Conservation (phyloP, 2,329 filamentous ascomycete genomes). For the Cryphonectria carpinicola region DNA sequence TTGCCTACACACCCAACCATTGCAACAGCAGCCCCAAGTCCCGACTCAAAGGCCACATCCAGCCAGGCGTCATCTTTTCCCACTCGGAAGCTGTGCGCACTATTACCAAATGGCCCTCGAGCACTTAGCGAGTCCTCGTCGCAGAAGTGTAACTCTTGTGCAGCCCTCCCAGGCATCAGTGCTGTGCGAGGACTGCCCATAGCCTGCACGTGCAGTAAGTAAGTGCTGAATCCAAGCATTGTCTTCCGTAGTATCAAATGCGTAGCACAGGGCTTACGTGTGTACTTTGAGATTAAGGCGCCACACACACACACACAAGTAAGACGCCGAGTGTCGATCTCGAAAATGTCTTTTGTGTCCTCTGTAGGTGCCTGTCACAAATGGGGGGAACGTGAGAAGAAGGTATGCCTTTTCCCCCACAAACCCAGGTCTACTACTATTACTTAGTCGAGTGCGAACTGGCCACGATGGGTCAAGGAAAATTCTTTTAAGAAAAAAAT, state of each 20-base stretch:
- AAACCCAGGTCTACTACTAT: neutral
- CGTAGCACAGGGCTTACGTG: constrained; percentile 12
- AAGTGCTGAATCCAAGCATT: no score
- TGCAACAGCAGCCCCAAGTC: neutral
- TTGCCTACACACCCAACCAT: neutral
- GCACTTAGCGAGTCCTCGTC: constrained; percentile 12
- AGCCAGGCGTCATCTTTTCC: neutral
- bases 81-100: neutral
- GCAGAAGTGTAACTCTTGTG: neutral
- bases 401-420: neutral
- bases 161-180: neutral
- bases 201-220: neutral
- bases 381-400: neutral
- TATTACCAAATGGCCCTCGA: neutral
- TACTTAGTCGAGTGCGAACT: neutral
- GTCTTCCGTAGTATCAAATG: neutral
- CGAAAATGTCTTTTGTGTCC: neutral
- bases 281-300: neutral
- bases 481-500: no score
- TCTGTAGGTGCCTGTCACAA: neutral
- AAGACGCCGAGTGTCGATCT: neutral
- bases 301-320: neutral
- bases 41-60: neutral
- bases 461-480: neutral
- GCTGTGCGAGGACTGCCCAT: constrained; percentile 14